phyloP scores from a whole-genome alignment of 768 basidiomycete genomes.

The Lactarius hengduanensis region DNA sequence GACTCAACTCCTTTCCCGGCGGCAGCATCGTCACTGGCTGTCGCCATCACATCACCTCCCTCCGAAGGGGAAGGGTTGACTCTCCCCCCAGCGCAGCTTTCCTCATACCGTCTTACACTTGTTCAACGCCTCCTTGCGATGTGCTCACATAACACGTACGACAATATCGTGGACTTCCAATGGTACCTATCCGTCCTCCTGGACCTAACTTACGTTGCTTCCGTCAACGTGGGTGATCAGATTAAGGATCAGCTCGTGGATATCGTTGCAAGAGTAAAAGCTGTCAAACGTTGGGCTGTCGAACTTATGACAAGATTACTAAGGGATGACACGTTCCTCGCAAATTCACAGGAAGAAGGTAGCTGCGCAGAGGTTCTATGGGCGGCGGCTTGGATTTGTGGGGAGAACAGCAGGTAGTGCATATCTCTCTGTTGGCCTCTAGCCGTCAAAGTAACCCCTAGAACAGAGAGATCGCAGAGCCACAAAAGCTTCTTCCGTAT shows the following conservation, averaged over 20 bases:
- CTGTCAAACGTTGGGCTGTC: slow-evolving; percentile 74
- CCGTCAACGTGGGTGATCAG: slow-evolving; percentile 71
- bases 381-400: slow-evolving; percentile 96
- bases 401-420: slow-evolving; percentile 82
- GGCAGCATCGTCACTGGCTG: slow-evolving; percentile 52
- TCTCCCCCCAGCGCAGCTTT: slow-evolving; percentile 62
- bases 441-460: not conserved
- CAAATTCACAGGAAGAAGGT: slow-evolving; percentile 63
- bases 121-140: slow-evolving; percentile 83
- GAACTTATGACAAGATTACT: slow-evolving; percentile 80
- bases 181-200: slow-evolving; percentile 97
- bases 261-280: slow-evolving; percentile 77
- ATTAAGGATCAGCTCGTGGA: slow-evolving; percentile 87
- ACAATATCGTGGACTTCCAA: slow-evolving; percentile 89
- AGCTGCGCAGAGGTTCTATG: slow-evolving; percentile 84
- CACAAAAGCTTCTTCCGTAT: slow-evolving; percentile 68
- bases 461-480: slow-evolving; percentile 71
- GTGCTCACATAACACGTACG: slow-evolving; percentile 79
- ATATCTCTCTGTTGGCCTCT: not conserved
- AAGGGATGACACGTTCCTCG: slow-evolving; percentile 71
- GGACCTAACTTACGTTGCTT: slow-evolving; percentile 85
- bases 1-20: slow-evolving; percentile 54
- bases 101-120: slow-evolving; percentile 83
- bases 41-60: slow-evolving; percentile 51
- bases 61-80: slow-evolving; percentile 36